These are phyloP conservation scores for Capronia epimyces DNA, from an alignment of 2,329 filamentous ascomycete species.

Conservation along the genomic window DNA sequence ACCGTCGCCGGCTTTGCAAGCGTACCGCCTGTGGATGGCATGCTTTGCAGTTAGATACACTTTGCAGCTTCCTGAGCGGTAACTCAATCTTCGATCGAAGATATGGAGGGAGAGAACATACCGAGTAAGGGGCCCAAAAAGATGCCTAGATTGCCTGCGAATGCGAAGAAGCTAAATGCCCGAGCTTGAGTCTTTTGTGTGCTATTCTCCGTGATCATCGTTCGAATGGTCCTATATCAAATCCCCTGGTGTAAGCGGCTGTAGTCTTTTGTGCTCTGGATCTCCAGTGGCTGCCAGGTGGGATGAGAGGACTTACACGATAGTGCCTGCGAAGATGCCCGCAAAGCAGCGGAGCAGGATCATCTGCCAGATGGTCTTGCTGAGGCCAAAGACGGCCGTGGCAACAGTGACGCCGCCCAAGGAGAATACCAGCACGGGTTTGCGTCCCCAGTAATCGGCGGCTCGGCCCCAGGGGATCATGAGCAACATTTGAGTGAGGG, in stretches of 20 bases:
- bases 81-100: background rate
- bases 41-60: background rate
- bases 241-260: background rate
- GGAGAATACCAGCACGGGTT: conserved; percentile 64
- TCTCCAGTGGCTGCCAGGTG: background rate
- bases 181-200: conserved; percentile 64
- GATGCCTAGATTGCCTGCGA: conserved; percentile 68
- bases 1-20: conserved; percentile 63
- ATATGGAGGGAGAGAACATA: conserved; percentile 11
- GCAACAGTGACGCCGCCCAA: conserved; percentile 58
- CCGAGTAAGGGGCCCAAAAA: conserved; percentile 62
- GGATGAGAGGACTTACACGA: conserved; percentile 44
- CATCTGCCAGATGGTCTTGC: conserved; percentile 66
- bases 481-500: conserved; percentile 67
- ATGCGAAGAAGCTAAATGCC: conserved; percentile 72
- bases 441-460: conserved; percentile 62
- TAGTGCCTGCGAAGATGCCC: conserved; percentile 67
- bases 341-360: conserved; percentile 64
- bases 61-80: background rate
- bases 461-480: conserved; percentile 69
- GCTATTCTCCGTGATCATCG: conserved; percentile 71
- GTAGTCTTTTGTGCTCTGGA: background rate
- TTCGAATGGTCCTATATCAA: conserved; percentile 51
- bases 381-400: conserved; percentile 63
- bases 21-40: conserved; percentile 49